Conservation (phyloP, 2,329 filamentous ascomycete genomes). For the Pseudomassariella vexata region DNA sequence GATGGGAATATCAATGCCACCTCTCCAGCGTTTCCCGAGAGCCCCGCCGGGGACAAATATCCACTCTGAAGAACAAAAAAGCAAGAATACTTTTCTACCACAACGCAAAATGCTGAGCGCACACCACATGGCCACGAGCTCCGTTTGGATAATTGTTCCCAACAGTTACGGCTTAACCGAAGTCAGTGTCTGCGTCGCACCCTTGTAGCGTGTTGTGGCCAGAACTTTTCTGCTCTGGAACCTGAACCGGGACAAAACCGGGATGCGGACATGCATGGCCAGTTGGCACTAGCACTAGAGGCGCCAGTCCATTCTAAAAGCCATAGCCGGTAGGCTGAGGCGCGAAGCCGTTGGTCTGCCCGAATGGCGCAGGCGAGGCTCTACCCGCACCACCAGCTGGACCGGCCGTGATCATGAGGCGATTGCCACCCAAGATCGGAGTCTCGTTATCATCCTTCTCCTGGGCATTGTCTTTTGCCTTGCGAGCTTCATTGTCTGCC, state of each 20-base stretch:
- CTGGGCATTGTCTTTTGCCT: conserved; percentile 62
- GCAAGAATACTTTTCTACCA: too few species aligned
- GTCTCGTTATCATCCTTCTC: conserved; percentile 90
- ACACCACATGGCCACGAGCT: too few species aligned
- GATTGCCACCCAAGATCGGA: conserved; percentile 81
- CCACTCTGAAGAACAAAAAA: too few species aligned
- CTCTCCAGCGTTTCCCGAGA: too few species aligned
- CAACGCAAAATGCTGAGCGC: too few species aligned
- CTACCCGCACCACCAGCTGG: conserved; percentile 49
- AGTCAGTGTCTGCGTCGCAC: too few species aligned
- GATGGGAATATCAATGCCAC: too few species aligned
- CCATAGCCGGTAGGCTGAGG: conserved; percentile 81
- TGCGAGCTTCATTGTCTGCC: conserved; percentile 94
- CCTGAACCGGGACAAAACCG: not conserved
- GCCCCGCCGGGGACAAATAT: too few species aligned
- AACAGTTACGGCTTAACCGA: too few species aligned
- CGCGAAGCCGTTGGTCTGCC: conserved; percentile 80
- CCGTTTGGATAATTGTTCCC: too few species aligned
- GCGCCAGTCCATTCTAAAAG: conserved; percentile 35
- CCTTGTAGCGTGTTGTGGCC: too few species aligned
- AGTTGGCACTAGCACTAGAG: conserved; percentile 11
- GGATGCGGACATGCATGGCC: not conserved
- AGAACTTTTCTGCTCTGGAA: too few species aligned
- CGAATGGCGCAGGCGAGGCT: conserved; percentile 63
- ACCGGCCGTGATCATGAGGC: conserved; percentile 94